Percentiles rank a stretch among this genome's conserved stretches.
Evolutionary conservation across 139 green algal species (phyloP).

Genomic region (Closterium sp.): DNA sequence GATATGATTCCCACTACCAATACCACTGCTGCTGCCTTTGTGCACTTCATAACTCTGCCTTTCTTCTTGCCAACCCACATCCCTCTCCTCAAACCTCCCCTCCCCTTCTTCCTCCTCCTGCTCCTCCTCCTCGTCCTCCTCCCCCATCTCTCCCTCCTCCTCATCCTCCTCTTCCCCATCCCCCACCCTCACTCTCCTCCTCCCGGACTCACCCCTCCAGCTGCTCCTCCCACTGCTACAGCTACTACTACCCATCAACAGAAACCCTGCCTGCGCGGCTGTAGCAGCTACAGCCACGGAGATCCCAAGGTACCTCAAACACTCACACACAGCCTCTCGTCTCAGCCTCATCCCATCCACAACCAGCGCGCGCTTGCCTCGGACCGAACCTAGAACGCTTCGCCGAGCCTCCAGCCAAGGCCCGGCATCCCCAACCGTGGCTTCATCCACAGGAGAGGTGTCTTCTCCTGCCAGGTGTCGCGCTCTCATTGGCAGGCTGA

Average conservation of each 20-base stretch:
- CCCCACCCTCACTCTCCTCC: not conserved
- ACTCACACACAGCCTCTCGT: not conserved
- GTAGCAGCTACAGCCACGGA: not conserved
- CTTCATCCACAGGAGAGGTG: not conserved
- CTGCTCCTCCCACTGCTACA: not conserved
- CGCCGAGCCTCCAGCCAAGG: not conserved
- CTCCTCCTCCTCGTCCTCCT: not conserved
- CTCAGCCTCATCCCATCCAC: not conserved
- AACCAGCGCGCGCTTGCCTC: not conserved
- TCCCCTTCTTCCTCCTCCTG: not conserved
- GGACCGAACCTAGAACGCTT: not conserved
- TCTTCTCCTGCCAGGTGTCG: not conserved
- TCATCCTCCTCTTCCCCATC: not conserved
- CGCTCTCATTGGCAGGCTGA: not conserved
- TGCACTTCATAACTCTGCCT: too few species aligned
- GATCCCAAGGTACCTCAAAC: not conserved
- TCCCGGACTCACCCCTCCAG: not conserved
- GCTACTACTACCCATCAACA: not conserved
- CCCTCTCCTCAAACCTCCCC: not conserved
- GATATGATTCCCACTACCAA: too few species aligned
- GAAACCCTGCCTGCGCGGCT: not conserved
- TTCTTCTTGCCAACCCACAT: not conserved
- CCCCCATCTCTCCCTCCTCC: not conserved
- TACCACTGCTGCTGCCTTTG: too few species aligned
- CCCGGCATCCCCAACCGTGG: not conserved